Base-by-base conservation (phyloP, 2,329 filamentous ascomycete genomes). In the Atkinsonella texensis region DNA sequence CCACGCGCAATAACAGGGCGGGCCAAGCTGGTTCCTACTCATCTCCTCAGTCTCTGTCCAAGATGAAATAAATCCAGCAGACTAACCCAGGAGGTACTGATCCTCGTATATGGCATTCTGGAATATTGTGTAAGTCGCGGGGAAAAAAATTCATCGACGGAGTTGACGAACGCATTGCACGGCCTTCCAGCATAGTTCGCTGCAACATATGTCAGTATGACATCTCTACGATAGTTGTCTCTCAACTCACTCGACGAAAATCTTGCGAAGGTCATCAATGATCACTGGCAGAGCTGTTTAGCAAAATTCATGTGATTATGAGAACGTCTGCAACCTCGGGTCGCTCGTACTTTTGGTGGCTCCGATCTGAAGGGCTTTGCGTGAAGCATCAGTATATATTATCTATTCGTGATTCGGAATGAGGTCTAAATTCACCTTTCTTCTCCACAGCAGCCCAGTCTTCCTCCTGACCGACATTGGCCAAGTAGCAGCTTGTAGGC, bases 181-280 rank as follows among this genome's bases (percentile, higher is more conserved):
- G 53, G 85, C 85, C 50, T 79, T 83, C 75, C 83, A 89, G 73
- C 83, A 84, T 35, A 90, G 75, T 68, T 89, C 42, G 33, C 28
- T 28, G 28, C 7, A 8, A 28, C 28, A 6, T 28, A 28, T 28
- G 28, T 28, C 28, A 28, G 28, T 8, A 28, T 28, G 28, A 6
- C 28, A 8, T 28, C 28, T 28, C 28, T 28, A 8, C 4, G 4
- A 28, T 28, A 28, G 28, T 28, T 28, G 2, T 28, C 28, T 28
- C 28, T 28, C 28, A 8, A 28, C 28, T 28, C 7, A 28, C 28
- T 88, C 83, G 55, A 90, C 76, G 62, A 90, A 87, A 67, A 87
- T 83, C 59, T 75, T 74, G 58, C 80, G 77, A 47, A 89, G 73
- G 65, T 90, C 78, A 51, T 76, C 72, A 55, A 79, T 71, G 55